Percentiles rank a stretch among this genome's conserved stretches.
Conservation (phyloP, 108 stramenopile species). For the Cyclostephanos tholiformis region DNA sequence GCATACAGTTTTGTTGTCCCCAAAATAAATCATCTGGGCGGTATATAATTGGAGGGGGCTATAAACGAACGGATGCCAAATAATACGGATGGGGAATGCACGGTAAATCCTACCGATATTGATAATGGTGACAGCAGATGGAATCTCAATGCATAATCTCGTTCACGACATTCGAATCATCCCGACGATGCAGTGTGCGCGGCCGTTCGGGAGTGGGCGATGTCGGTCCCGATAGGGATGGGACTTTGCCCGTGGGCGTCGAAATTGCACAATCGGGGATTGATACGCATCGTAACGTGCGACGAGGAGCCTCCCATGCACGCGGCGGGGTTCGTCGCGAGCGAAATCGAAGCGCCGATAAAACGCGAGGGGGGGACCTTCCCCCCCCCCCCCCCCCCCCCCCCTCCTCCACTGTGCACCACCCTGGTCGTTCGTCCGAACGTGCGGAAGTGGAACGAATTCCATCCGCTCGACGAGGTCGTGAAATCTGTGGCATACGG, state of each 20-base stretch:
- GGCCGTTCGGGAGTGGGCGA: slow-evolving; percentile 1
- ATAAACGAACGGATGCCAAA: no score
- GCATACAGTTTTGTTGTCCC: no score
- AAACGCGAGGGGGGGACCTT: neutral
- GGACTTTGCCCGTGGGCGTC: slow-evolving; percentile 6
- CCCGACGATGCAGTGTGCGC: no score
- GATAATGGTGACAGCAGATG: no score
- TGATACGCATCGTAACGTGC: neutral
- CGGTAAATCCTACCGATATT: no score
- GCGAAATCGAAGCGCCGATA: slow-evolving; percentile 1
- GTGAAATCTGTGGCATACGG: slow-evolving; percentile 16
- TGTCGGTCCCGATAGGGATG: slow-evolving; percentile 7
- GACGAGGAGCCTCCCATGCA: neutral
- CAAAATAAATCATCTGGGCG: no score
- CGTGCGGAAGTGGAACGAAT: slow-evolving; percentile 45
- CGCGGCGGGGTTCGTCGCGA: neutral
- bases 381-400: no score
- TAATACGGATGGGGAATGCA: no score
- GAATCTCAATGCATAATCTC: no score
- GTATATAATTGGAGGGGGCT: no score
- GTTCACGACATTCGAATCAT: no score
- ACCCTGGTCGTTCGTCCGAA: slow-evolving; percentile 51
- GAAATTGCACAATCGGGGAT: neutral
- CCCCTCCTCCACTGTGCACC: slow-evolving; percentile 30
- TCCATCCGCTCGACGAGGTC: slow-evolving; percentile 44